Evolutionary conservation across 148 eudicot genomes (phyloP), one percentile per base, ranked within the genome.

Genomic region (Mesembryanthemum crystallinum): DNA sequence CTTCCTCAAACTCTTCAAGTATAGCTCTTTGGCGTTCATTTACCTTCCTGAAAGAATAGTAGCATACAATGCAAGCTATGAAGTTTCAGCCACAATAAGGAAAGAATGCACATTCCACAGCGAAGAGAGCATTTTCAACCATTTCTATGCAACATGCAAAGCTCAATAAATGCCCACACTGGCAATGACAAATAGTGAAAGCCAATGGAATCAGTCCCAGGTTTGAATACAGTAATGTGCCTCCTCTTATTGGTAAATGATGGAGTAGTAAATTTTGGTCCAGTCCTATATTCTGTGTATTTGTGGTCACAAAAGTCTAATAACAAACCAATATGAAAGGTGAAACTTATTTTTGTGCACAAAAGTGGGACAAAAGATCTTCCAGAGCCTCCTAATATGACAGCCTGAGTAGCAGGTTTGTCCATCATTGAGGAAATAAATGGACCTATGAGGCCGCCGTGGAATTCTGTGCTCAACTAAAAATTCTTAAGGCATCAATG

Each of bases 11-110:
- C 64, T 92, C 98, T 83, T 92, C 98, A 18, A 94, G 86, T 81
- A 94, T 87, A 74, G 90, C 91, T 77, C 92, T 89, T 77, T 94
- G 98, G 25, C 88, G 92, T 49, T 92, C 98, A 83, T 88, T 94
- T 64, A 94, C 85, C 68, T 75, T 83, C 70, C 97, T 94, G 81
- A 35, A 80, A 83, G 60, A 51, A 66, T 59, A 74, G 29, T 59
- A 74, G 29, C 55, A 49, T 4, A 14, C 23, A 81, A 64, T 21
- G 13, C 54, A 58, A 64, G 71, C 61, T 29, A 68, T 66, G 25
- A 81, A 52, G 42, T 52, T 73, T 45, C 43, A 65, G 57, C 24
- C 20, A 11, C 12, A 49, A 24, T 64, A 25, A 8, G 4, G 11
- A 47, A 54, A n/a, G n/a, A 23, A 47, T 7, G 25, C 20, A 37